These are phyloP conservation scores for Dendrostoma leiphaemia DNA, from an alignment of 2,329 filamentous ascomycete genomes.

Conservation along the genomic window DNA sequence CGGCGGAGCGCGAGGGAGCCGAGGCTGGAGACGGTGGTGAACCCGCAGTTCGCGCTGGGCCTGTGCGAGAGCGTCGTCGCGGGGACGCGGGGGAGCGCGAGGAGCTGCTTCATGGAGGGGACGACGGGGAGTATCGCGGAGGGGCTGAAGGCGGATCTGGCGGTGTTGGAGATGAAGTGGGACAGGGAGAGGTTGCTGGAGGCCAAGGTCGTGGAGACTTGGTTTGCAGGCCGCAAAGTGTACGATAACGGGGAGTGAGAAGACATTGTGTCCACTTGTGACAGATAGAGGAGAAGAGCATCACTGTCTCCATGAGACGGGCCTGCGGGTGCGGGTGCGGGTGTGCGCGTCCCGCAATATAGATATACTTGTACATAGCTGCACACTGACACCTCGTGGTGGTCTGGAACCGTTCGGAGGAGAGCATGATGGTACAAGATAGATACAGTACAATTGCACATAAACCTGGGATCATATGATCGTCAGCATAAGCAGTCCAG, in stretches of 20 bases:
- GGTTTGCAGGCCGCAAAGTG: constrained; percentile 47
- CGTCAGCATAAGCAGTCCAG: too few species aligned
- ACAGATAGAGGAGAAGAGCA: too few species aligned
- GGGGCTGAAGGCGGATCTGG: constrained; percentile 58
- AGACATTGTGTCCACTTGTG: too few species aligned
- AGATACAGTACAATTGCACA: too few species aligned
- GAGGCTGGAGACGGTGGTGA: constrained; percentile 39
- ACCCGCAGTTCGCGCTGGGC: constrained; percentile 51
- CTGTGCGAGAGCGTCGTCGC: constrained; percentile 53
- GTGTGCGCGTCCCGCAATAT: too few species aligned
- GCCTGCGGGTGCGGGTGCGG: too few species aligned
- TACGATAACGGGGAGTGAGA: constrained; percentile 22
- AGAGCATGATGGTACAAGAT: too few species aligned
- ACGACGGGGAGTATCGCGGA: constrained; percentile 50
- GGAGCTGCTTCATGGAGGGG: constrained; percentile 56
- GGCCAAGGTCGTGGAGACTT: constrained; percentile 49
- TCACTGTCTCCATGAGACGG: too few species aligned
- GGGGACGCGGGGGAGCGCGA: constrained; percentile 54
- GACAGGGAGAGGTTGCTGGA: constrained; percentile 43
- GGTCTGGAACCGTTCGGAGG: too few species aligned
- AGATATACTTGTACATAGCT: too few species aligned
- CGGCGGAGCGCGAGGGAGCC: constrained; percentile 53
- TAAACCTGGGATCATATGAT: too few species aligned
- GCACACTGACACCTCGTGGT: too few species aligned
- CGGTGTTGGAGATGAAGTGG: constrained; percentile 51